Evolutionary conservation across 441 rosid species (phyloP).

Genomic region (California macrophylla): DNA sequence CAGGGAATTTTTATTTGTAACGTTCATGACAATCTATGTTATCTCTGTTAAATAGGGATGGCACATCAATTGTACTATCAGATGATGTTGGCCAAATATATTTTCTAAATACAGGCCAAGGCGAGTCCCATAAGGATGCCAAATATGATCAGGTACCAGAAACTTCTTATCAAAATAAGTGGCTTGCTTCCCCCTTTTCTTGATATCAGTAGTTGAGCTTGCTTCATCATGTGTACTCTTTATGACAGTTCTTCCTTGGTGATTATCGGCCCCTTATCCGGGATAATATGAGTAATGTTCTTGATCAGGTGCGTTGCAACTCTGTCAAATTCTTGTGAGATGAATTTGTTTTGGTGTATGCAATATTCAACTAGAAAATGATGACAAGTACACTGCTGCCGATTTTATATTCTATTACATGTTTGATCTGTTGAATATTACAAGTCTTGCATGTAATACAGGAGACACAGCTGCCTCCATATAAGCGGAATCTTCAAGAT

Average conservation of each 20-base stretch:
- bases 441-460: conserved; percentile 25
- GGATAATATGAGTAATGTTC: conserved; percentile 64
- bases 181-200: not conserved
- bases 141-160: conserved; percentile 89
- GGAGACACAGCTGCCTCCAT: conserved; percentile 64
- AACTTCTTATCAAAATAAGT: conserved; percentile 6
- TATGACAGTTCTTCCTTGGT: conserved; percentile 88
- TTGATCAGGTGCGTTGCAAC: conserved; percentile 72
- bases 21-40: conserved; percentile 5
- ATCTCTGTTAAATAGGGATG: conserved; percentile 56
- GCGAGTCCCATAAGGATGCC: conserved; percentile 92
- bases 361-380: not conserved
- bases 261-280: conserved; percentile 91
- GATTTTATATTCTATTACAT: not conserved
- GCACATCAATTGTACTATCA: conserved; percentile 92
- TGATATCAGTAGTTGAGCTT: conserved; percentile 2
- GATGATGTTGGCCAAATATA: conserved; percentile 98
- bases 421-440: not conserved
- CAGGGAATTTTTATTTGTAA: not conserved
- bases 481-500: conserved; percentile 63
- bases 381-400: not conserved
- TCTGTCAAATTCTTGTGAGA: conserved; percentile 12
- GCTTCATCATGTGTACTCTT: conserved; percentile 18
- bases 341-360: conserved; percentile 14
- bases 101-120: conserved; percentile 88